phyloP scores from a whole-genome alignment of 2,329 filamentous ascomycete species.

The Diplodia sapinea region DNA sequence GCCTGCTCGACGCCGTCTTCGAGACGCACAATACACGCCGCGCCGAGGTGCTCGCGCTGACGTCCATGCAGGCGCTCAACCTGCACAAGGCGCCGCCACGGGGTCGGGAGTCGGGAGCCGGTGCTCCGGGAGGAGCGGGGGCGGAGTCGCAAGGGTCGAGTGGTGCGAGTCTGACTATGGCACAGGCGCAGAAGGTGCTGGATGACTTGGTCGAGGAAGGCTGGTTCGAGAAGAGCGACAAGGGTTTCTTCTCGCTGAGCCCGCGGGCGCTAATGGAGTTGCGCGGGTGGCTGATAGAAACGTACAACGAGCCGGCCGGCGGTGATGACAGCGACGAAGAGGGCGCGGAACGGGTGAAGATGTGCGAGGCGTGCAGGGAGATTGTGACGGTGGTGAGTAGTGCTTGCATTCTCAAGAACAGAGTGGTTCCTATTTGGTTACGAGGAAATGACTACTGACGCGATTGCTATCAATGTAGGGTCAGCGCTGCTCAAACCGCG shows the following conservation, averaged over 20 bases:
- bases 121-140: constrained; percentile 47
- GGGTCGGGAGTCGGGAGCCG: constrained; percentile 38
- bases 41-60: constrained; percentile 84
- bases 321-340: constrained; percentile 51
- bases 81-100: constrained; percentile 58
- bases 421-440: neutral
- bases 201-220: constrained; percentile 74
- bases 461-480: constrained; percentile 6
- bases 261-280: constrained; percentile 85
- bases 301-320: constrained; percentile 75
- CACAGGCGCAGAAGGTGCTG: constrained; percentile 77
- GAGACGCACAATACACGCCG: constrained; percentile 80
- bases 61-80: constrained; percentile 77
- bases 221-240: constrained; percentile 79
- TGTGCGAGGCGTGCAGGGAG: constrained; percentile 86
- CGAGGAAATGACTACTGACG: neutral
- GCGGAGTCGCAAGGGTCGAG: constrained; percentile 38
- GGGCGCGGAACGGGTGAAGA: constrained; percentile 73
- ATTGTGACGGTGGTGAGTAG: constrained; percentile 70
- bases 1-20: constrained; percentile 89
- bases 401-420: neutral
- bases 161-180: constrained; percentile 66
- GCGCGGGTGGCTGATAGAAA: constrained; percentile 80
- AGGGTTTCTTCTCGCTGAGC: constrained; percentile 76
- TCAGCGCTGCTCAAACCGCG: constrained; percentile 33